Evolutionary conservation across 202 grass and related monocot genomes (phyloP), one percentile per base, ranked within the genome.

Genomic region (Bolboschoenoplectus hybrid): DNA sequence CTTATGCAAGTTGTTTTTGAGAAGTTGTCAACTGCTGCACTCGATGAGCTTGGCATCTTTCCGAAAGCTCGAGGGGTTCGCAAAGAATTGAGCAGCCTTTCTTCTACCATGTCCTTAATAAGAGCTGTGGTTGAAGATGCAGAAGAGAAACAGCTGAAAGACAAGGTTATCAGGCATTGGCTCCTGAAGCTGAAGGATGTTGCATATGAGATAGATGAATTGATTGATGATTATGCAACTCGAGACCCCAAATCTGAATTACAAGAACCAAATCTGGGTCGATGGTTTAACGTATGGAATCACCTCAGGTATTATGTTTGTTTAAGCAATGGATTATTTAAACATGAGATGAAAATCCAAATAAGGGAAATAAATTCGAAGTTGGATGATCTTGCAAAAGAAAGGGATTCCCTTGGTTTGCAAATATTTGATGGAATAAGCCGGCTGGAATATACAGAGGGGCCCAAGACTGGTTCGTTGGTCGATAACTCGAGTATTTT

Each of bases 1-100:
- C 92, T 97, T 85, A 91, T 94, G 85, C 94, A 97, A 52, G 89
- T 75, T 32, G 90, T 97, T 58, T 90, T 94, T 44, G 89, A 97
- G 1, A 94, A 92, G 76, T 84, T 97, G 85, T 78, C 90, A 3
- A 12, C 75, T 58, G 84, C 89, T 62, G 86, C 81, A 45, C 39
- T 90, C 1, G 82, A 87, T 85, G 92, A 97, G 86, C 40, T 97
- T 10, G 73, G 65, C 72, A 65, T 39, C 36, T 50, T 83, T 55
- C 87, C 71, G 81, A 72, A 82, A 47, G 81, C 84, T 35, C 58
- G 1, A 58, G 87, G 88, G 4, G 66, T 92, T 9, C 76, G 39
- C 2, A 81, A 85, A 68, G 84, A 94, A 87, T 57, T 97, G 89
- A 75, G 84, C 63, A 92, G 63, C 32, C 69, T 97, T 38, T 86